phyloP scores from a whole-genome alignment of 768 basidiomycete species.

The Fomitopsis serialis region DNA sequence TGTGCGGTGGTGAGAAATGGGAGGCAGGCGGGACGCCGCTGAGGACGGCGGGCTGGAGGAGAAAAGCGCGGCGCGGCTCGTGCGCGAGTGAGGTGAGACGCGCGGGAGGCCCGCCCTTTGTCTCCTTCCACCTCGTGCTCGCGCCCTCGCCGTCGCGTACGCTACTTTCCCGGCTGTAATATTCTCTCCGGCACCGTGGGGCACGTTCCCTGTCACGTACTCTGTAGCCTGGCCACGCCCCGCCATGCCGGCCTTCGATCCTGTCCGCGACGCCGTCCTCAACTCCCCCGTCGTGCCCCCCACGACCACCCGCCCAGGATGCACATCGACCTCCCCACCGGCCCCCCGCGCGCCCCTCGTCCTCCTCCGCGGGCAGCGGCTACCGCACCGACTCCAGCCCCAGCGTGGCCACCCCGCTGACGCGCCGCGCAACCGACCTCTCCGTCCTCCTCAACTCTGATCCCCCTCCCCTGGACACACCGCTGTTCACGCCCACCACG shows the following conservation, averaged over 20 bases:
- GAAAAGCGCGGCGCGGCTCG: not conserved
- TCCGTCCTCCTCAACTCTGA: slow-evolving; percentile 70
- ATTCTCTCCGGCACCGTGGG: not conserved
- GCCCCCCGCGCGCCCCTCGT: slow-evolving; percentile 20
- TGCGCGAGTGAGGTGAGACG: not conserved
- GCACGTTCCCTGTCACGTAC: not conserved
- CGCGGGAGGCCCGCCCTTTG: not conserved
- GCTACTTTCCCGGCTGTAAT: not conserved
- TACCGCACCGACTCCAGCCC: slow-evolving; percentile 26
- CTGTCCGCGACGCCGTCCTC: slow-evolving; percentile 81
- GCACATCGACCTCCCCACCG: slow-evolving; percentile 22
- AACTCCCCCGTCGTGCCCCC: slow-evolving; percentile 62
- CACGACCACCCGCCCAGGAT: slow-evolving; percentile 28
- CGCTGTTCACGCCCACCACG: slow-evolving; percentile 31
- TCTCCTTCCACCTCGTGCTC: slow-evolving; percentile 1
- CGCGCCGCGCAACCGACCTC: slow-evolving; percentile 70
- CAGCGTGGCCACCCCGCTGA: slow-evolving; percentile 38
- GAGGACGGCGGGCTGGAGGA: too few relatives aligned
- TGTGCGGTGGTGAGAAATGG: too few relatives aligned
- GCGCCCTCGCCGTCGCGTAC: not conserved
- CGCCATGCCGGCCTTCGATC: slow-evolving; percentile 73
- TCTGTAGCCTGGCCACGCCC: not conserved
- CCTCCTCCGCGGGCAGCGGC: slow-evolving; percentile 11
- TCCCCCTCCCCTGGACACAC: slow-evolving; percentile 39
- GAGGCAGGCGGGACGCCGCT: too few relatives aligned